phyloP scores from a whole-genome alignment of 352 stramenopile genomes.

The Globisporangium iwayamae region DNA sequence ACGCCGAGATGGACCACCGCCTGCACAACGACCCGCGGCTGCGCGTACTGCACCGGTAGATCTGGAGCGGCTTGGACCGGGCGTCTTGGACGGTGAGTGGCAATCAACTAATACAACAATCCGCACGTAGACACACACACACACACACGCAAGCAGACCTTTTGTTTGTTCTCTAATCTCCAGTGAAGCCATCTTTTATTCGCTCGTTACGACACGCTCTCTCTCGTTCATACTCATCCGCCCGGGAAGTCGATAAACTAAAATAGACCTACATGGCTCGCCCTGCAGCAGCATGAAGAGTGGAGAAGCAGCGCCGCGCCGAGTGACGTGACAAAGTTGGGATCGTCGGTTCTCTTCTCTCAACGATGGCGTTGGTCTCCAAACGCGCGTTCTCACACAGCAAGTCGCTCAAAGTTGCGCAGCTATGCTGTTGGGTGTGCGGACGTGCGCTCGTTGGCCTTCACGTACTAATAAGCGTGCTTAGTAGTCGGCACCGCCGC shows the following conservation, averaged over 20 bases:
- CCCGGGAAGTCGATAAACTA: conserved; percentile 33
- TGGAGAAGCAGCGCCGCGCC: not conserved
- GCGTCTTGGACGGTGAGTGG: not conserved
- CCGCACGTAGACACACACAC: not conserved
- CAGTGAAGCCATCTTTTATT: conserved; percentile 81
- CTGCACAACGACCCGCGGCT: conserved; percentile 86
- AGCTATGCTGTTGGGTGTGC: not conserved
- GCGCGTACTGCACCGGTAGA: conserved; percentile 61
- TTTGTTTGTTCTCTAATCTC: conserved; percentile 19
- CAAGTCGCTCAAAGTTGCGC: not conserved
- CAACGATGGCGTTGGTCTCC: conserved; percentile 4
- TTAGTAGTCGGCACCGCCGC: conserved; percentile 85
- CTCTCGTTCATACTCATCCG: not conserved
- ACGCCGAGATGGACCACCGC: conserved; percentile 92
- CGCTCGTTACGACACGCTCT: conserved; percentile 38
- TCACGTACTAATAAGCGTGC: conserved; percentile 12
- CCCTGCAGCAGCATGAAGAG: conserved; percentile 1
- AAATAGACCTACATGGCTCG: conserved; percentile 22
- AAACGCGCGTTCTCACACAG: not conserved
- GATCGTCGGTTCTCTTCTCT: conserved; percentile 14
- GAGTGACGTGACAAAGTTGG: conserved; percentile 11
- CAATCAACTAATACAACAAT: conserved; percentile 3
- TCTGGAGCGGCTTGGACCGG: not conserved
- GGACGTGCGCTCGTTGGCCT: not conserved
- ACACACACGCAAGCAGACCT: not conserved